Conservation (phyloP, 116 monocot genomes). For the Thalassia testudinum region DNA sequence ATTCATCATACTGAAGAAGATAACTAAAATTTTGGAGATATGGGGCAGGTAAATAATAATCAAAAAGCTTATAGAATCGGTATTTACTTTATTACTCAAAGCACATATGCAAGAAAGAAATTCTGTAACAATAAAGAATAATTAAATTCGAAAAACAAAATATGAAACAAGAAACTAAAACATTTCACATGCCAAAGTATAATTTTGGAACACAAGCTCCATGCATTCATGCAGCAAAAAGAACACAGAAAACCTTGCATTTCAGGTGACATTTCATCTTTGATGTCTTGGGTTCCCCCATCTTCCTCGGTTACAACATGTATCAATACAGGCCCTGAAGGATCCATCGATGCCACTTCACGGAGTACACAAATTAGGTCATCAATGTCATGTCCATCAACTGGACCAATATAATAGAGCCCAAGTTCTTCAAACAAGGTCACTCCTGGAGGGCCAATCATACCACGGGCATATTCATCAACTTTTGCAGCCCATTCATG, state of each 20-base stretch:
- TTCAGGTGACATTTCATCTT: too few relatives aligned
- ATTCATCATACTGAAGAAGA: too few relatives aligned
- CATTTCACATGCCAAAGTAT: too few relatives aligned
- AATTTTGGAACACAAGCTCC: neutral
- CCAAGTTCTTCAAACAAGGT: constrained; percentile 90
- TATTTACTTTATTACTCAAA: too few relatives aligned
- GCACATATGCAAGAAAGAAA: too few relatives aligned
- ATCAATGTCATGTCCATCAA: constrained; percentile 65
- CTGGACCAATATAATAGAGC: constrained; percentile 74
- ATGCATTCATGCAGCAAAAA: neutral
- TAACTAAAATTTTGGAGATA: too few relatives aligned
- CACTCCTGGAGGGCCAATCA: constrained; percentile 60
- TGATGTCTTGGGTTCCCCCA: constrained; percentile 4
- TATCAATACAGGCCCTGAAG: constrained; percentile 64
- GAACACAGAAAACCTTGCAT: constrained; percentile 1
- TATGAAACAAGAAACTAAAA: too few relatives aligned
- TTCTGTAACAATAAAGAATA: too few relatives aligned
- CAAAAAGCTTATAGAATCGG: too few relatives aligned
- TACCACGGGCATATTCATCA: constrained; percentile 80
- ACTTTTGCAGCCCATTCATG: constrained; percentile 78
- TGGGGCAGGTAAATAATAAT: too few relatives aligned
- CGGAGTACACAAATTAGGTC: constrained; percentile 58
- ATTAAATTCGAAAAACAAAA: too few relatives aligned
- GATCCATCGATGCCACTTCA: constrained; percentile 45
- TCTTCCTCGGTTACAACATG: constrained; percentile 55